These are phyloP conservation scores for Striga asiatica DNA, from an alignment of 257 asterid species.

Conservation along the genomic window DNA sequence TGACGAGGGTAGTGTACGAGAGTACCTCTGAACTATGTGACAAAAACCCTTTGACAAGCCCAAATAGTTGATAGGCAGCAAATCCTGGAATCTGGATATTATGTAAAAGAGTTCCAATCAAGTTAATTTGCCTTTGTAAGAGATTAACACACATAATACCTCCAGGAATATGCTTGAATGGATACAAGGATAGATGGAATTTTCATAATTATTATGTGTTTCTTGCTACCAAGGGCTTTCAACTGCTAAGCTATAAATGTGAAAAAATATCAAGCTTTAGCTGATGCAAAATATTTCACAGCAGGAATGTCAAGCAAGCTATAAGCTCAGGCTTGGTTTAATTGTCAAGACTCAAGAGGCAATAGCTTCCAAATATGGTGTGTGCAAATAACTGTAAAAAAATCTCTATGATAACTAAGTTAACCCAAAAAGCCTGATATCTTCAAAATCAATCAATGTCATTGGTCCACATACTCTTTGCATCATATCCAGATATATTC, in stretches of 20 bases:
- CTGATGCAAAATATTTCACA: neutral
- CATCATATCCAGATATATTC: neutral
- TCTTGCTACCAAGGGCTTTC: neutral
- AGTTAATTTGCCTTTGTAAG: neutral
- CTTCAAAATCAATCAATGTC: neutral
- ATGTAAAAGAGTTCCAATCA: neutral
- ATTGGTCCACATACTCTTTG: neutral
- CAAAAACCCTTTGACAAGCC: slow-evolving; percentile 68
- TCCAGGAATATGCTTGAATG: neutral
- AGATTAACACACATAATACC: neutral
- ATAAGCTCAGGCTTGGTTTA: neutral
- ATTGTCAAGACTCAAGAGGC: neutral
- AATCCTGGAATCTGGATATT: slow-evolving; percentile 72
- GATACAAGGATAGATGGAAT: neutral
- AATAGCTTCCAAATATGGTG: neutral
- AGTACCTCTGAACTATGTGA: slow-evolving; percentile 67
- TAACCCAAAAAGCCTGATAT: too few relatives aligned
- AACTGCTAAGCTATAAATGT: neutral
- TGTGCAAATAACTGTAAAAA: neutral
- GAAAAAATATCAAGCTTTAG: neutral
- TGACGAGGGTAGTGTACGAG: neutral
- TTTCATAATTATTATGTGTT: neutral
- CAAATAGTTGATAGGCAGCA: slow-evolving; percentile 73
- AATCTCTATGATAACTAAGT: neutral
- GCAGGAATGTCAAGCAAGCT: neutral